phyloP scores from a whole-genome alignment of 2,329 filamentous ascomycete species.

The Furcasterigmium furcatum region DNA sequence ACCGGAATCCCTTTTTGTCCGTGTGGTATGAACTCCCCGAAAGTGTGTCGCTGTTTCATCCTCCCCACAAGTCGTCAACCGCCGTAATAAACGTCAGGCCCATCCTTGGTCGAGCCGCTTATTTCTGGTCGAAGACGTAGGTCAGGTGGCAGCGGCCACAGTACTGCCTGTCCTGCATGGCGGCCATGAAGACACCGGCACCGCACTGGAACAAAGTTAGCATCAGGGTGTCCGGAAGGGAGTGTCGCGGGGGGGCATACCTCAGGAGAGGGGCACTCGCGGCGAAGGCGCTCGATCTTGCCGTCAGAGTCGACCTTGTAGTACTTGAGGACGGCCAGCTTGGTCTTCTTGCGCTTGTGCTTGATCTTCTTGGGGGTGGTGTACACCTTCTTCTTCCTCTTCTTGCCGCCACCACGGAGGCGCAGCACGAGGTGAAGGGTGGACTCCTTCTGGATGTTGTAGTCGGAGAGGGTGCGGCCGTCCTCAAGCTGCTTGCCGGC shows the following conservation, averaged over 20 bases:
- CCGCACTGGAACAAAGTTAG: conserved; percentile 68
- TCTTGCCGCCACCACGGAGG: conserved; percentile 98
- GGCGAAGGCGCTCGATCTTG: conserved; percentile 98
- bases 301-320: conserved; percentile 99
- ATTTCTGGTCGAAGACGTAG: conserved; percentile 70
- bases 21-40: conserved; percentile 9
- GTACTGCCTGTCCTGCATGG: conserved; percentile 99
- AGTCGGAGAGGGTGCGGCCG: conserved; percentile 97
- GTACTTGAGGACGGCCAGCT: conserved; percentile 99
- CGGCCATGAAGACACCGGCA: conserved; percentile 99
- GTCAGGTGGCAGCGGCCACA: conserved; percentile 73
- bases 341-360: conserved; percentile 99
- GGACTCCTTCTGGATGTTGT: conserved; percentile 99
- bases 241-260: conserved; percentile 50
- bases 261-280: conserved; percentile 92
- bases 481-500: conserved; percentile 99
- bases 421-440: conserved; percentile 97
- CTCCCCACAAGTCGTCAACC: background rate
- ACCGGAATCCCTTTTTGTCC: conserved; percentile 6
- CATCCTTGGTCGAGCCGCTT: conserved; percentile 21
- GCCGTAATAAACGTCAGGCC: background rate
- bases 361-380: conserved; percentile 99
- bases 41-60: conserved; percentile 4
- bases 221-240: background rate
- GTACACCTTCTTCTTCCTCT: conserved; percentile 99